Evolutionary conservation across 164 flowering plant species (phyloP).

Genomic region (Litsea cubeba): DNA sequence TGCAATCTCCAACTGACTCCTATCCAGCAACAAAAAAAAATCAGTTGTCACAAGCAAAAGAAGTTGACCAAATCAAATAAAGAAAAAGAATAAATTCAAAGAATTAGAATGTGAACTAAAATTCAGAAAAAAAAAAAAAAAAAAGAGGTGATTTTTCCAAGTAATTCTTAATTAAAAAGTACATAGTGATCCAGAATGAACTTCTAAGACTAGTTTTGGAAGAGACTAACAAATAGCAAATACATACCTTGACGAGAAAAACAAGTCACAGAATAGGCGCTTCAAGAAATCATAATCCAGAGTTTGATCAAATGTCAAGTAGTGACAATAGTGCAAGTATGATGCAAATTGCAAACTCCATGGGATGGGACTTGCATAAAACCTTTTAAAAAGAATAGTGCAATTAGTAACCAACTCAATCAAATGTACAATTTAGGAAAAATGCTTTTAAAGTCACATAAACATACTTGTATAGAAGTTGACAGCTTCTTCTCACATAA

Average conservation of each 20-base stretch:
- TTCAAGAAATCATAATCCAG: conserved; percentile 98
- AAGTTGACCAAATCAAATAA: too few species aligned
- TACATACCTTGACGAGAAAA: conserved; percentile 77
- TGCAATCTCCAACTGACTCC: too few species aligned
- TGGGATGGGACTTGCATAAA: conserved; percentile 87
- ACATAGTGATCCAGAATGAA: not conserved
- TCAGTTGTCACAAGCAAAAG: too few species aligned
- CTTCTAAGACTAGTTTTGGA: not conserved
- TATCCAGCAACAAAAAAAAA: too few species aligned
- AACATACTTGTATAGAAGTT: conserved; percentile 89
- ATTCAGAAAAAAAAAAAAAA: too few species aligned
- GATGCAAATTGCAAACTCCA: conserved; percentile 73
- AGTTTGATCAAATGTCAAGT: conserved; percentile 92
- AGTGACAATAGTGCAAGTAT: conserved; percentile 92
- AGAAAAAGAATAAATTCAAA: too few species aligned
- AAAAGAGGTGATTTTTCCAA: too few species aligned
- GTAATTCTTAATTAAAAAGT: too few species aligned
- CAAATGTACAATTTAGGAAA: not conserved
- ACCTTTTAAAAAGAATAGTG: conserved; percentile 37
- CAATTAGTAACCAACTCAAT: conserved; percentile 1
- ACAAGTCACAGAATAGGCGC: conserved; percentile 85
- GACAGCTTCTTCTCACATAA: conserved; percentile 91
- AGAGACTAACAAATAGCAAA: not conserved
- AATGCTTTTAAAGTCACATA: not conserved
- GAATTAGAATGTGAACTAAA: too few species aligned